A percentile compares a stretch with the other conserved stretches of the same genome.
Evolutionary conservation across 495 filamentous ascomycete species (phyloP).

Genomic region (Penicillium crystallinum): DNA sequence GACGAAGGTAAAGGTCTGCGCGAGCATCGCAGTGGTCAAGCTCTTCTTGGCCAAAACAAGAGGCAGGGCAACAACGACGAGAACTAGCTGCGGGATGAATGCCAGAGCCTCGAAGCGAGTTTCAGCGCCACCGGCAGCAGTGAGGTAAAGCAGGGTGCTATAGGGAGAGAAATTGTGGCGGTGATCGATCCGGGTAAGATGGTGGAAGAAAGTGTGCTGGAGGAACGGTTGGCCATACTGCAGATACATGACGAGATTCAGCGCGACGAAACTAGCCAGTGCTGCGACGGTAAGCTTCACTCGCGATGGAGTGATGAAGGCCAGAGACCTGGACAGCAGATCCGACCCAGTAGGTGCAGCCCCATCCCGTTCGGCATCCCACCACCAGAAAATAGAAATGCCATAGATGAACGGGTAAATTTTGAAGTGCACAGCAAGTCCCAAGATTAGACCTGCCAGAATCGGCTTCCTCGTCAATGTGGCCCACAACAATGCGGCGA

Average conservation of each 20-base stretch:
- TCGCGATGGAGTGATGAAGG: conserved; percentile 59
- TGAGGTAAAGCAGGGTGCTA: conserved; percentile 83
- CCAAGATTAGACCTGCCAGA: conserved; percentile 72
- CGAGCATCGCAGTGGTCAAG: conserved; percentile 83
- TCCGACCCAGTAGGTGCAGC: background rate
- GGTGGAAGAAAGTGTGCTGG: conserved; percentile 85
- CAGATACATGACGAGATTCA: conserved; percentile 75
- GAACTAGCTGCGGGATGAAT: conserved; percentile 79
- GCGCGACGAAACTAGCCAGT: conserved; percentile 58
- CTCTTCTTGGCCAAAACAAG: conserved; percentile 75
- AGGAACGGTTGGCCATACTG: conserved; percentile 72
- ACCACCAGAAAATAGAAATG: conserved; percentile 78
- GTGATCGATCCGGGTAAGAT: conserved; percentile 89
- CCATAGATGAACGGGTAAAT: conserved; percentile 98
- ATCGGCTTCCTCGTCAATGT: conserved; percentile 51
- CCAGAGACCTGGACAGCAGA: conserved; percentile 20
- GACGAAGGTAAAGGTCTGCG: conserved; percentile 97
- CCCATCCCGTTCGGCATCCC: conserved; percentile 53
- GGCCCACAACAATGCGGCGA: conserved; percentile 77
- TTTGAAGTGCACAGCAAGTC: conserved; percentile 90
- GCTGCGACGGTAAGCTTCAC: conserved; percentile 60
- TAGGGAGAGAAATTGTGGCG: conserved; percentile 98
- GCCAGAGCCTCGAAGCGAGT: conserved; percentile 70
- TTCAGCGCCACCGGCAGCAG: conserved; percentile 51
- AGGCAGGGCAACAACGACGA: conserved; percentile 73